phyloP scores from a whole-genome alignment of 768 basidiomycete species.

The Asterophora parasitica region DNA sequence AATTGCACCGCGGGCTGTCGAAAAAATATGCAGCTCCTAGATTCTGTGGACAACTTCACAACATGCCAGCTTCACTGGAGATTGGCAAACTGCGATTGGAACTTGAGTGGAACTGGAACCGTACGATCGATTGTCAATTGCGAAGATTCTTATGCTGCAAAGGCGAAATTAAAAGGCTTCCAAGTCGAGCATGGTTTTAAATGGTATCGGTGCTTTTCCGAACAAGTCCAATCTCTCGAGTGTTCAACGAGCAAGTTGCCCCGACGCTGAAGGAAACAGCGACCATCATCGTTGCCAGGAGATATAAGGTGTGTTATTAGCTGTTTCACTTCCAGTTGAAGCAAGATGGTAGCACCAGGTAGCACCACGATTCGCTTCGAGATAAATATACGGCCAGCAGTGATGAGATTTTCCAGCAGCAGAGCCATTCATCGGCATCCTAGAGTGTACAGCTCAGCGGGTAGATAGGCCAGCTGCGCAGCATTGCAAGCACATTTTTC shows the following conservation, averaged over 20 bases:
- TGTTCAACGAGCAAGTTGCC: slow-evolving; percentile 54
- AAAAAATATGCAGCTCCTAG: too few species aligned
- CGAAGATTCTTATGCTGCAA: slow-evolving; percentile 50
- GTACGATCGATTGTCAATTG: slow-evolving; percentile 58
- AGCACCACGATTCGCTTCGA: slow-evolving; percentile 60
- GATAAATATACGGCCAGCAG: too few species aligned
- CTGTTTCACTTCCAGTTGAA: slow-evolving; percentile 46
- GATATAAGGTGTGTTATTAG: slow-evolving; percentile 62
- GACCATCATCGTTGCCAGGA: slow-evolving; percentile 56
- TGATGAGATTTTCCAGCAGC: slow-evolving; percentile 38
- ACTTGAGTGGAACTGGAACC: too few species aligned
- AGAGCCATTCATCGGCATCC: slow-evolving; percentile 57
- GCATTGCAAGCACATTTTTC: slow-evolving; percentile 55
- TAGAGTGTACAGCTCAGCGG: slow-evolving; percentile 61
- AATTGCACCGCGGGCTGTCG: slow-evolving; percentile 8
- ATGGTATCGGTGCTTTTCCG: slow-evolving; percentile 54
- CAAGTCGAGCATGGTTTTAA: slow-evolving; percentile 54
- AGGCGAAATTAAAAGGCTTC: slow-evolving; percentile 54
- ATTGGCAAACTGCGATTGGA: slow-evolving; percentile 67
- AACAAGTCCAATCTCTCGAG: slow-evolving; percentile 57
- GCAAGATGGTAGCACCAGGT: slow-evolving; percentile 66
- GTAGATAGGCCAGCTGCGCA: slow-evolving; percentile 44
- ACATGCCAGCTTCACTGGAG: slow-evolving; percentile 49
- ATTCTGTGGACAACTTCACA: too few species aligned
- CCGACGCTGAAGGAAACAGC: slow-evolving; percentile 44